These are phyloP conservation scores for Lentinus tigrinus DNA, from an alignment of 768 basidiomycete species.

Conservation along the genomic window DNA sequence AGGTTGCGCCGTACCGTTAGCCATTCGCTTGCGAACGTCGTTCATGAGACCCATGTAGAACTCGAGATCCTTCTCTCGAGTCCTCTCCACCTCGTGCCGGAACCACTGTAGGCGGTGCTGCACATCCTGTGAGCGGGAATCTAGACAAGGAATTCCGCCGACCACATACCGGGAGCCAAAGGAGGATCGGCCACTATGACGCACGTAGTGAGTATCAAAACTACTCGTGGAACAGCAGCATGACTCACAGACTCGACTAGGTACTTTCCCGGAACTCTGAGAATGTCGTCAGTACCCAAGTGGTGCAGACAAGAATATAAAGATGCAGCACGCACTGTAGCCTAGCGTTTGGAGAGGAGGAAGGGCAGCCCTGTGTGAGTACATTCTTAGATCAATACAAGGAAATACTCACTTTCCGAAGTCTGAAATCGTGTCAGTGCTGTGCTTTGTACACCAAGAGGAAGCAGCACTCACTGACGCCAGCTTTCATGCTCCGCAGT, in stretches of 20 bases:
- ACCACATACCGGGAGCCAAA: neutral
- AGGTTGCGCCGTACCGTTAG: constrained; percentile 6
- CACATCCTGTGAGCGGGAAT: no score
- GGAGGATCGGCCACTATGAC: constrained; percentile 5
- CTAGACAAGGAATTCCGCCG: neutral
- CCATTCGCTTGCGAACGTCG: constrained; percentile 1
- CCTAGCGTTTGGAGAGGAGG: neutral
- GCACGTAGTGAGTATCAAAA: neutral
- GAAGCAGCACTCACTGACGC: neutral
- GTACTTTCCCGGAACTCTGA: constrained; percentile 4
- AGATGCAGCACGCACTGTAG: neutral
- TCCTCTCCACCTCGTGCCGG: constrained; percentile 2
- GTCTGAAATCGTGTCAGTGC: neutral
- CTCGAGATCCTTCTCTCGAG: neutral
- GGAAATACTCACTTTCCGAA: constrained; percentile 5
- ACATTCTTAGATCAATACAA: no score
- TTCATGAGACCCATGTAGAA: constrained; percentile 4
- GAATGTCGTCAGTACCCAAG: no score
- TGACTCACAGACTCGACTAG: constrained; percentile 6
- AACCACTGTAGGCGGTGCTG: constrained; percentile 9
- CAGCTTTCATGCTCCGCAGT: neutral
- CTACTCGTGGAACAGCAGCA: neutral
- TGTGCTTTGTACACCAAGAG: neutral
- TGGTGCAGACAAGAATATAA: neutral
- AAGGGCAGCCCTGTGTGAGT: neutral